Base-by-base conservation (phyloP, 805 yeast species). In the Candida bentonensis region DNA sequence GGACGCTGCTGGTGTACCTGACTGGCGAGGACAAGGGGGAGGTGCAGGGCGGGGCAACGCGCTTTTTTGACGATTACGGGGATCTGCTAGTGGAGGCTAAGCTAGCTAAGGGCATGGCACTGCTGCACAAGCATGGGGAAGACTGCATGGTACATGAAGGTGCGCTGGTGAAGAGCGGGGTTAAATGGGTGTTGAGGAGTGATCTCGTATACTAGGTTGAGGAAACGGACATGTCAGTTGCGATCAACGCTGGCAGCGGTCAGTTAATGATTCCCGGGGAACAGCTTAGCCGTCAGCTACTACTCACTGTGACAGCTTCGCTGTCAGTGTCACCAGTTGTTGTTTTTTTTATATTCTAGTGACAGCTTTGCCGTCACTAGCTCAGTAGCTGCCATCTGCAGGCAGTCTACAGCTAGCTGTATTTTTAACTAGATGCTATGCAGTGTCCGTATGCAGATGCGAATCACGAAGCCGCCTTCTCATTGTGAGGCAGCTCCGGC, bases 121-220 rank as follows among this genome's bases (percentile, higher is more conserved):
- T 78, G 36, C 57, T 78, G 41, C 84, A 78, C 52, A 76, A 76
- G 50, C 84, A 78, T 54, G 82, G 84, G 0, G 76, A 73, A 47
- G 80, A 76, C 49, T 78, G 83, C 55, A 53, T 78, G 47, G 55
- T 67, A 41, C 84, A 78, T 51, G 82, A 77, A 49, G 82, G 74
- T 2, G 71, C 71, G 47, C 46, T 64, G 41, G 81, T 78, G 0
- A 56, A 50, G 4, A 55, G 51, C 2, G 84, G 82, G 0, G 72
- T 61, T 23, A 78, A 78, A 54, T 78, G 82, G 83, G 75, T 78
- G 0, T 54, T 78, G 7, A 56, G 84, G 55, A 74, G 79, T 46
- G 82, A 77, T 53, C 70, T 77, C 22, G 70, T 69, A 13, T 65
- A 20, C 21, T 42, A n/a, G n/a, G n/a, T n/a, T n/a, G n/a, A n/a